phyloP scores from a whole-genome alignment of 192 early-diverging fungal species.

The Coemansia guatemalensis region DNA sequence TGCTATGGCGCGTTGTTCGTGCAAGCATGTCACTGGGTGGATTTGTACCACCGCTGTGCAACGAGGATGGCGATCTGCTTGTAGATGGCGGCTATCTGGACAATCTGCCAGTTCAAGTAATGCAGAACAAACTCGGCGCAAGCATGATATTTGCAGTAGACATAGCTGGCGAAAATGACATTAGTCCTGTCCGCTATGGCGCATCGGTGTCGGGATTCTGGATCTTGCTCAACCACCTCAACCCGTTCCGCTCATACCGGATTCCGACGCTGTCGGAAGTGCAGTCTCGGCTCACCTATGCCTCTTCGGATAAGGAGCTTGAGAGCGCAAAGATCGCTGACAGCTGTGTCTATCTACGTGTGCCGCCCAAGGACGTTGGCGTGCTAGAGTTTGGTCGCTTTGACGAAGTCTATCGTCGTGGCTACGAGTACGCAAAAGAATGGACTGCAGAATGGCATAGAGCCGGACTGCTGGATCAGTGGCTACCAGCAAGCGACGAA shows the following conservation, averaged over 20 bases:
- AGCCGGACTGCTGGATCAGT: slow-evolving; percentile 63
- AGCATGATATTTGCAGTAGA: slow-evolving; percentile 92
- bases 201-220: slow-evolving; percentile 93
- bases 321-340: slow-evolving; percentile 84
- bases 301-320: slow-evolving; percentile 81
- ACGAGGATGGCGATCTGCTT: slow-evolving; percentile 91
- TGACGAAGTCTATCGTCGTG: slow-evolving; percentile 80
- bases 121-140: slow-evolving; percentile 76
- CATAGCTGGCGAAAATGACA: slow-evolving; percentile 91
- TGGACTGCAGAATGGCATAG: slow-evolving; percentile 80
- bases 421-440: slow-evolving; percentile 80
- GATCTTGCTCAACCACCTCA: slow-evolving; percentile 77
- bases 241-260: slow-evolving; percentile 69
- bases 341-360: slow-evolving; percentile 82
- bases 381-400: slow-evolving; percentile 92
- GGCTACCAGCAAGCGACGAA: slow-evolving; percentile 14
- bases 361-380: slow-evolving; percentile 83
- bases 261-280: slow-evolving; percentile 94
- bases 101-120: slow-evolving; percentile 89
- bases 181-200: slow-evolving; percentile 86
- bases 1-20: slow-evolving; percentile 96
- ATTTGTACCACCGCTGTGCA: slow-evolving; percentile 93
- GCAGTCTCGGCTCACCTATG: slow-evolving; percentile 92
- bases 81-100: slow-evolving; percentile 99
- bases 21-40: slow-evolving; percentile 98